Percentiles rank a stretch among this genome's conserved stretches.
Evolutionary conservation across 2,329 filamentous ascomycete genomes (phyloP).

Genomic region (Ascochyta pisi): DNA sequence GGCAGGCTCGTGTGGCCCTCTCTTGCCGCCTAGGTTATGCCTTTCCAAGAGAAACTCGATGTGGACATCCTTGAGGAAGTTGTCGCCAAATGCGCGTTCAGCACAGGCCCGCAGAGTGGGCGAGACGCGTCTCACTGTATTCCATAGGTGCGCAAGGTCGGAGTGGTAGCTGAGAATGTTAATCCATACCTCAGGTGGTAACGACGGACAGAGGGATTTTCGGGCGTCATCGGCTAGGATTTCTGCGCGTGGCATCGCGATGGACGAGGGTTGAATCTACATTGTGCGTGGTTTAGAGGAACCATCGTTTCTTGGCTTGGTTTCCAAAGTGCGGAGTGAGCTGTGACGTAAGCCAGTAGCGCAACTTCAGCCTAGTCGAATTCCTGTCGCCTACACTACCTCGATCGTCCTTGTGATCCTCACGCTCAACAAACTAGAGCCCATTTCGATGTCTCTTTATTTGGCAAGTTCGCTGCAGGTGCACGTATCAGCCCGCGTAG

Average conservation of each 20-base stretch:
- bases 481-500: too few species aligned
- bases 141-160: slow-evolving; percentile 44
- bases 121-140: slow-evolving; percentile 38
- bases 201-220: slow-evolving; percentile 27
- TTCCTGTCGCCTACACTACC: too few species aligned
- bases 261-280: not conserved
- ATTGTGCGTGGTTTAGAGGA: not conserved
- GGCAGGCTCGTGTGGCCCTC: slow-evolving; percentile 31
- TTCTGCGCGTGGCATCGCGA: slow-evolving; percentile 10
- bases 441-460: too few species aligned
- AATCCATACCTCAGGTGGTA: slow-evolving; percentile 47
- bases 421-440: too few species aligned
- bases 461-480: too few species aligned
- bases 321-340: too few species aligned
- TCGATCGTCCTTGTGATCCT: too few species aligned
- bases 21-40: slow-evolving; percentile 43
- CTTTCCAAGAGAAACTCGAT: slow-evolving; percentile 43
- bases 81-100: slow-evolving; percentile 39
- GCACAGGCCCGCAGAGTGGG: slow-evolving; percentile 34
- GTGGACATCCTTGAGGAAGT: slow-evolving; percentile 27
- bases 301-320: too few species aligned
- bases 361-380: too few species aligned
- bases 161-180: slow-evolving; percentile 39
- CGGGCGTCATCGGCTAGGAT: not conserved
- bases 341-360: too few species aligned